Base-by-base conservation (phyloP, 2,329 filamentous ascomycete species). In the Hypoxylon sp. region DNA sequence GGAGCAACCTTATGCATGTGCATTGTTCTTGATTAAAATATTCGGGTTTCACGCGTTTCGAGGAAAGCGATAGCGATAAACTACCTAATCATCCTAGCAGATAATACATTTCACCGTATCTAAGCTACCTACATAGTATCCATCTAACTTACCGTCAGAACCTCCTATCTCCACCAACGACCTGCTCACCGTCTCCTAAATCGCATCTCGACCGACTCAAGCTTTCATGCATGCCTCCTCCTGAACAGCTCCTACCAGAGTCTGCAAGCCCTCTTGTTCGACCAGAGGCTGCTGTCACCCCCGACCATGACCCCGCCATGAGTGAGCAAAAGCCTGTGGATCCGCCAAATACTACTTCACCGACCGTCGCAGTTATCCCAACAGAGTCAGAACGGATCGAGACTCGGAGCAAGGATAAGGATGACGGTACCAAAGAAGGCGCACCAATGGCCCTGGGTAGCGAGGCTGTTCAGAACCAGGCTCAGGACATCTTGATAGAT, bases 301-400 rank as follows among this genome's bases (percentile, higher is more conserved):
- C 70, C 70, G 67, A 74, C 64, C 72, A 77, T 77, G 76, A 76
- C 72, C 69, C 74, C 73, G 68, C 74, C 73, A 77, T 77, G 76
- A 77, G 72, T 59, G 57, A 70, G 66, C 70, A 64, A 58, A 75
- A 76, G 70, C 68, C 68, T 44, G 58, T 56, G 54, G 61, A 67
- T 53, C 63, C 46, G 58, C 70, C 65, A 68, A 62, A 47, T 56
- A 44, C 72, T 59, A 68, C 65, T 61, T 70, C 54, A 47, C 61
- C 72, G 31, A 67, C 70, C 57, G 51, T 68, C 48, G 53, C 60
- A 55, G 24, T 62, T 47, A 39, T 65, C 55, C 53, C 59, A 10
- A 39, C 50, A n/a, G 62, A 73, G 46, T 47, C 55, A 48, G 62
- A 64, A 19, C 51, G 31, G 31, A 60, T 66, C 37, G 68, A 66